Base-by-base conservation (phyloP, 2,329 filamentous ascomycete genomes). In the Apiospora aurea region DNA sequence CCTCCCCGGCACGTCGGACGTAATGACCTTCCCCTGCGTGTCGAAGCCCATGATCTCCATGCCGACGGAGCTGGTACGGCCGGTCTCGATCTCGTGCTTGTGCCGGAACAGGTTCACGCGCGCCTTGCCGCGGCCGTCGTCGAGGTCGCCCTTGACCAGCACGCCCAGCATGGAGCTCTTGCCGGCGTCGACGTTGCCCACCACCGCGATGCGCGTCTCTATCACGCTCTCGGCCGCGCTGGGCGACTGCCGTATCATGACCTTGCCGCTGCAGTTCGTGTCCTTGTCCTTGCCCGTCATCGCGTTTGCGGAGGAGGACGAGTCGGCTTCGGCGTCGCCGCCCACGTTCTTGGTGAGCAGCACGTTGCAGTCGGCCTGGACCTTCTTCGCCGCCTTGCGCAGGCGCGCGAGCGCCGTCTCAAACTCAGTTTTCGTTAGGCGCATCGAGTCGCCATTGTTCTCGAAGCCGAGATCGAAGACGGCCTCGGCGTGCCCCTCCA, bases 21-120 rank as follows among this genome's bases (percentile, higher is more conserved):
- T 90, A 21, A 98, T 89, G 41, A 97, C 92, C 38, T 95, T 90
- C 41, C 96, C 96, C 71, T 89, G 88, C 69, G 93, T 94, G 81
- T 98, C 95, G 77, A 98, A 99, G 1, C 96, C 96, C 92, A 98
- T 95, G 74, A 98, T 98, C 82, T 99, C 96, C 95, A 98, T 97
- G 57, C 96, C 96, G 0, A 99, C 96, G 0, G 95, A 98, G 80
- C 94, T 97, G 13, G 96, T 99, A 75, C 96, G 89, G 1, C 96
- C 96, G 67, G 94, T 96, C 83, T 99, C 96, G 53, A 98, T 93
- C 83, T 99, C 96, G 79, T 99, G 96, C 83, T 99, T 98, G 82
- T 99, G 96, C 21, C 96, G 90, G 84, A 99, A 99, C 16, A 99
- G 90, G 75, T 97, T 98, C 69, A 99, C 94, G 74, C 96, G 92